Evolutionary conservation across 306 rosid genomes (phyloP), one percentile per base, ranked within the genome.

Genomic region (Corylus avellana): DNA sequence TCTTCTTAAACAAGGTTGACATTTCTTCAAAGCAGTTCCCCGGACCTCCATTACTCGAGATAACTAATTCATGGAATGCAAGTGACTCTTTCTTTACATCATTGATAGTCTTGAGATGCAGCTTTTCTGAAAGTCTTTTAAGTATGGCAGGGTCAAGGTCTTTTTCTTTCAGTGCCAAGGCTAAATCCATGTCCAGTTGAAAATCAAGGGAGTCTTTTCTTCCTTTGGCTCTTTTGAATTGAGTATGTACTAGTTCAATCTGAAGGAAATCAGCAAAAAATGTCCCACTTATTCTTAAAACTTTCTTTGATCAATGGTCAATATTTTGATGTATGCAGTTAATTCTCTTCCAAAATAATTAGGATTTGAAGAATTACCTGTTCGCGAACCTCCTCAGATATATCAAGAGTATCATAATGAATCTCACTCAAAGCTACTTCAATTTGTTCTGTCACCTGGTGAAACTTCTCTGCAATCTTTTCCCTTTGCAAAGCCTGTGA

Each of bases 161-260:
- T 62, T 82, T 92, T 57, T 86, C 99, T 59, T 77, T 78, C 77
- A 75, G 86, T 16, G 85, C 97, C 57, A 83, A 29, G 56, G 84
- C 81, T 72, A 96, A 85, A 80, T 96, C 98, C 75, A 66, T 75
- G 77, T 89, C 94, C 51, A 96, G 79, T 56, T 93, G 94, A 44
- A 88, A 63, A 83, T 96, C 99, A 55, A 85, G 79, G 37, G 86
- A 77, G 78, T 88, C 93, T 20, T 74, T 70, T 76, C 77, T 84
- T 83, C 84, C 92, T 77, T 88, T 96, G 6, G 99, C 99, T 83
- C 99, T 87, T 89, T 79, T 85, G 83, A 91, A 93, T 86, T 96
- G 99, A 73, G 98, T 86, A 83, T 91, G 96, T 75, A 96, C 99
- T 25, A 96, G 91, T 81, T 90, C 96, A 87, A 86, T 93, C 99